Conservation (phyloP, 2,329 filamentous ascomycete species). For the Metarhizium album region DNA sequence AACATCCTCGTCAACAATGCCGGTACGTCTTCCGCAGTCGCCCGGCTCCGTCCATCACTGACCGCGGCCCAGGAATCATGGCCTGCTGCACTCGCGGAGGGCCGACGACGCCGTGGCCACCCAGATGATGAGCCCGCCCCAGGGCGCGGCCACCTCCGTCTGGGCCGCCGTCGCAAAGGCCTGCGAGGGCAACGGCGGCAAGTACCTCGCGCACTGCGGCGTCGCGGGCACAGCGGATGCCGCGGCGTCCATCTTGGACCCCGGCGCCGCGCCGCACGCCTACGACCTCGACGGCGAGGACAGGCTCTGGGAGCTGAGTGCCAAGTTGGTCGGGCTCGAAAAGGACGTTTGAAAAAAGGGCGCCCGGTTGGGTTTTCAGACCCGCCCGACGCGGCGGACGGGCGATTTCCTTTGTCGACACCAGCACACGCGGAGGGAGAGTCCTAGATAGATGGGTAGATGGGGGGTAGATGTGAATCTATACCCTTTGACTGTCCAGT, state of each 20-base stretch:
- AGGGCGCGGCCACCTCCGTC: slow-evolving; percentile 37
- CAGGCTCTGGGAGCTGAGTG: slow-evolving; percentile 26
- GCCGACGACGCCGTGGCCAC: neutral
- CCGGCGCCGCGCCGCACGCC: slow-evolving; percentile 14
- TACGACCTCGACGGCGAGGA: slow-evolving; percentile 28
- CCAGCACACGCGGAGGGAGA: too few species aligned
- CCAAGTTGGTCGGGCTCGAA: slow-evolving; percentile 6
- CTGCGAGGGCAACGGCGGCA: slow-evolving; percentile 34
- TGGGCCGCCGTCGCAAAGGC: slow-evolving; percentile 30
- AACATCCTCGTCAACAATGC: slow-evolving; percentile 3
- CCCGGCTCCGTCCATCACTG: neutral
- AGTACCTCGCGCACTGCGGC: slow-evolving; percentile 33
- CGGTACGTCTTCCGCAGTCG: neutral
- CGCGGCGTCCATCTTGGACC: neutral
- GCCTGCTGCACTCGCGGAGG: neutral
- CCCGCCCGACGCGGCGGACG: too few species aligned
- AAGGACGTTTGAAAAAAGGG: neutral
- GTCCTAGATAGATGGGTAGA: too few species aligned
- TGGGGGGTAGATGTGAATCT: too few species aligned
- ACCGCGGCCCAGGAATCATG: neutral
- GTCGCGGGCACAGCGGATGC: slow-evolving; percentile 13
- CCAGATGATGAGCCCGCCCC: slow-evolving; percentile 10
- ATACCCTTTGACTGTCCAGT: too few species aligned
- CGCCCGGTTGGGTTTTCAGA: too few species aligned
- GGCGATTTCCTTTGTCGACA: too few species aligned